These are phyloP conservation scores for Skeletonema grethae DNA, from an alignment of 108 stramenopile genomes.

Conservation along the genomic window DNA sequence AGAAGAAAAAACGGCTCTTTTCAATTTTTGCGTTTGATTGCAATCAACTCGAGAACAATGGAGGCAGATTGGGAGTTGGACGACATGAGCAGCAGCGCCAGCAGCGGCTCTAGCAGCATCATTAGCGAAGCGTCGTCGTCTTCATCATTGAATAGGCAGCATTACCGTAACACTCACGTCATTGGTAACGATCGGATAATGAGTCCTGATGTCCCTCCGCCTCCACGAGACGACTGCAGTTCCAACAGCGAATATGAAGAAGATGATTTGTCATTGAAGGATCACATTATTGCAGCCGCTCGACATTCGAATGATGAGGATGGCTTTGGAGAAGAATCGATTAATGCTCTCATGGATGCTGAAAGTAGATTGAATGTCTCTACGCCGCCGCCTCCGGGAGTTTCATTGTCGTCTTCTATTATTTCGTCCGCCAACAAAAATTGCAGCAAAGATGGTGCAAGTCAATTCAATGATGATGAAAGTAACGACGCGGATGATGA, in stretches of 20 bases:
- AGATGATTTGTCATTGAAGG: neutral
- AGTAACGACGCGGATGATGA: neutral
- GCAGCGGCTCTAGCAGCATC: neutral
- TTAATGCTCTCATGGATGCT: constrained; percentile 40
- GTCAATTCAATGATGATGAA: neutral
- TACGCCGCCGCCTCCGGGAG: constrained; percentile 7
- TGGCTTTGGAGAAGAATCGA: constrained; percentile 43
- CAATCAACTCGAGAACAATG: neutral
- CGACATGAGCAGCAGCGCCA: neutral
- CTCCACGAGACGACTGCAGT: neutral
- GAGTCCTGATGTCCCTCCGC: neutral
- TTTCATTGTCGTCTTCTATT: neutral
- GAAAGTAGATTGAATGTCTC: constrained; percentile 26
- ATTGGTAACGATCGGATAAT: neutral
- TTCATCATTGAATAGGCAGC: neutral
- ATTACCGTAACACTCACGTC: neutral
- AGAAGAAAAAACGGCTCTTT: too few species aligned
- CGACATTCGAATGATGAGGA: neutral
- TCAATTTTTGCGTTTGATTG: too few species aligned
- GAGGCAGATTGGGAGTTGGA: neutral
- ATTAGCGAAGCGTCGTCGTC: neutral
- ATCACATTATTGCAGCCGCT: neutral
- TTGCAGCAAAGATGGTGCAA: neutral
- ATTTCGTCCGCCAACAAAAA: neutral
- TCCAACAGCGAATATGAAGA: neutral